Base-by-base conservation (phyloP, 164 flowering plant species). In the Taxillus chinensis region DNA sequence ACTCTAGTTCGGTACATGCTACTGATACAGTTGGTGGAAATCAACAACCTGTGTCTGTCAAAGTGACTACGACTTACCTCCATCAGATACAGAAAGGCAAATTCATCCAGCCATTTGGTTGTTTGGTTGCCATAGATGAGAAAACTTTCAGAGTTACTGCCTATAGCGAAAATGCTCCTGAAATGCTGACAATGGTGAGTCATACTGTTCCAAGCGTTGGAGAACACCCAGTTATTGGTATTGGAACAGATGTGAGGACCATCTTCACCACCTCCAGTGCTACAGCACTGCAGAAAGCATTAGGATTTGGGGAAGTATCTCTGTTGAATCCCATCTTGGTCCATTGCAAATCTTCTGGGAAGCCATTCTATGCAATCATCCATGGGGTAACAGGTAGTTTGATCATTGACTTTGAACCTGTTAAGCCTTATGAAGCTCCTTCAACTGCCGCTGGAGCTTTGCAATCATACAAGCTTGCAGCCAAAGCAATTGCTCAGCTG, bases 391-490 rank as follows among this genome's bases (percentile, higher is more conserved):
- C 87, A 0, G 87, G 84, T 45, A 81, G 93, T 67, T 72, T 86
- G 65, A 78, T 89, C 59, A 73, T 89, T 51, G 96, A 89, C 67
- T 86, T 89, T 59, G 96, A 89, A 65, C 96, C 96, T 0, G 96
- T 86, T 41, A 89, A 82, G 71, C 93, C 93, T 51, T 81, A 74
- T 67, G 96, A 86, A 73, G 89, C 81, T 41, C 93, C 96, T 55
- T 86, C 85, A 89, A 89, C 89, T 57, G 93, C 96, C 38, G 96
- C 96, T 16, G 93, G 96, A 9, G 96, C 96, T 59, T 71, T 89
- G 61, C 96, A 86, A 55, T 89, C 96, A 0, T 86, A 89, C 73
- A 89, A 89, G 77, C 91, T 86, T 40, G 96, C 96, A 9, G 91
- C 91, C 43, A 89, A 89, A 68, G 93, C 96, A 6, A 85, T 89